phyloP scores from a whole-genome alignment of 2,329 filamentous ascomycete species.

The Aspergillus fumigatiaffinis region DNA sequence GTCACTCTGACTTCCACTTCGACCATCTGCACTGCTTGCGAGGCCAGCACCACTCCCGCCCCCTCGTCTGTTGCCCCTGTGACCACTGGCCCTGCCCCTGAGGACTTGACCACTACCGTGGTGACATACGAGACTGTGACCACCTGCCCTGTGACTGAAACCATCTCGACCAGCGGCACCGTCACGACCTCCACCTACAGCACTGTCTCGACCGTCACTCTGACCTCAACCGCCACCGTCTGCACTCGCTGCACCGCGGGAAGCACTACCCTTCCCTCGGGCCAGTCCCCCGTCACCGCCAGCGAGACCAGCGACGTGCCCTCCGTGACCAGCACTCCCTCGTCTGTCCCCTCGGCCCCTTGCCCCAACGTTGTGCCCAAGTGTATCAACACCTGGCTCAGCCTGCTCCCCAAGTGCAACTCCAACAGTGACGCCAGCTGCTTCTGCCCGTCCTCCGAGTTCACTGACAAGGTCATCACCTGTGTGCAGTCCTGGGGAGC shows the following conservation, averaged over 20 bases:
- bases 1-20: constrained; percentile 26
- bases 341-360: constrained; percentile 28
- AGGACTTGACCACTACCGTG: constrained; percentile 18
- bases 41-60: constrained; percentile 13
- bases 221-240: constrained; percentile 21
- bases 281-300: constrained; percentile 3
- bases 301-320: neutral
- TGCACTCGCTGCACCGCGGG: constrained; percentile 6
- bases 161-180: constrained; percentile 43
- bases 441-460: constrained; percentile 78
- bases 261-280: constrained; percentile 1
- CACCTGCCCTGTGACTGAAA: constrained; percentile 31
- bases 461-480: constrained; percentile 73
- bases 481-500: constrained; percentile 77
- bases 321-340: constrained; percentile 13
- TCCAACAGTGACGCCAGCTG: constrained; percentile 79
- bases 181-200: constrained; percentile 52
- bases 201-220: constrained; percentile 50
- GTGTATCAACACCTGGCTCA: constrained; percentile 90
- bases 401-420: constrained; percentile 63
- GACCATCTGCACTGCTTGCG: constrained; percentile 21
- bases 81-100: constrained; percentile 6
- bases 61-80: constrained; percentile 8
- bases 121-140: constrained; percentile 29
- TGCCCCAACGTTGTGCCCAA: constrained; percentile 72